Evolutionary conservation across 371 early-diverging fungal species (phyloP).

Genomic region (Apophysomyces elegans): DNA sequence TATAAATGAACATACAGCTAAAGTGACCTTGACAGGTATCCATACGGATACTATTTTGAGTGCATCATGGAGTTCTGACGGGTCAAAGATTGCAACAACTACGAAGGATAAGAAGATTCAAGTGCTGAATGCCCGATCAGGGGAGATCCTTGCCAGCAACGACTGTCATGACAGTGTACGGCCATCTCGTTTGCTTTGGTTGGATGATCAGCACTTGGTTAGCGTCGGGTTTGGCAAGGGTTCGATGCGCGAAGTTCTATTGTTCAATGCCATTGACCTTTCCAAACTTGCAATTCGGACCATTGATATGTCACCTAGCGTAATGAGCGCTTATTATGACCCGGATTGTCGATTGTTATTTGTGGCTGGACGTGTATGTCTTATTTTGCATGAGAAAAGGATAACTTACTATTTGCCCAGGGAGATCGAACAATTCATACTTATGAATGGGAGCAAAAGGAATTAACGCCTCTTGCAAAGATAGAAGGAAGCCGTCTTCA

Average conservation of each 20-base stretch:
- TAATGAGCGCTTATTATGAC: conserved; percentile 74
- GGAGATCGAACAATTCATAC: conserved; percentile 62
- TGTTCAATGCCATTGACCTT: conserved; percentile 57
- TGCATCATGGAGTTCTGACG: conserved; percentile 69
- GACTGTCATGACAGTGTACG: conserved; percentile 72
- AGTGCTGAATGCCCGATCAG: conserved; percentile 65
- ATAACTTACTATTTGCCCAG: conserved; percentile 18
- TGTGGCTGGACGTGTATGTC: conserved; percentile 63
- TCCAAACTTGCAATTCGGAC: conserved; percentile 36
- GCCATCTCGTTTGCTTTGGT: conserved; percentile 74
- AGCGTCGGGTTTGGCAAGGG: conserved; percentile 77
- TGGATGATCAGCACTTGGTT: conserved; percentile 57
- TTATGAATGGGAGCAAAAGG: conserved; percentile 29
- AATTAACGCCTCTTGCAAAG: conserved; percentile 56
- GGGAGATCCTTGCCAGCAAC: conserved; percentile 56
- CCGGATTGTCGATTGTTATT: conserved; percentile 66
- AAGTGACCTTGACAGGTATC: conserved; percentile 34
- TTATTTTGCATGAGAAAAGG: not conserved
- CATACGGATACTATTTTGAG: conserved; percentile 54
- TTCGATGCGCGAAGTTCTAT: conserved; percentile 63
- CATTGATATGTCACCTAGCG: conserved; percentile 78
- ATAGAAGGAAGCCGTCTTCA: conserved; percentile 65
- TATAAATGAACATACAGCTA: conserved; percentile 34
- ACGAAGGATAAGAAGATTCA: conserved; percentile 70
- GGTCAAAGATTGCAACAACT: conserved; percentile 63